Evolutionary conservation across 2,329 filamentous ascomycete species (phyloP), one percentile per base, ranked within the genome.

Genomic region (Cytospora leucostoma): DNA sequence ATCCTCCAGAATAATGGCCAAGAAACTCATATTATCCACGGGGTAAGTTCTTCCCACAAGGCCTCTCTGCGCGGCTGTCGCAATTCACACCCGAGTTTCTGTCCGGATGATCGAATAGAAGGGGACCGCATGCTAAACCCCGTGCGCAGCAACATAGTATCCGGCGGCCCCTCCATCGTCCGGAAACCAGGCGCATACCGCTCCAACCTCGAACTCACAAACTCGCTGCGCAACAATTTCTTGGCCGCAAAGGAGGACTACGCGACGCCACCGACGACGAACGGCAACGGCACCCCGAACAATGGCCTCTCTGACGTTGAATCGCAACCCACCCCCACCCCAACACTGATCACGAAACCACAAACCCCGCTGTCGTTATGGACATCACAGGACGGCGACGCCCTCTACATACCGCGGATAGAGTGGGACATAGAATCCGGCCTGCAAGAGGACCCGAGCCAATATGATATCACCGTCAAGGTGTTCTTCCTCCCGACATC

Each of bases 391-490:
- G 81, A 87, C 53, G 82, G 79, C 49, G 79, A 80, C 56, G 82
- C 82, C 6, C 82, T 94, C 53, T 94, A 90, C 73, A 84, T 97
- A 49, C 94, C 94, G 54, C 84, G 89, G 49, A 86, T 94, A 73
- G 86, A 92, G 74, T 91, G 89, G 81, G 80, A 85, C 13, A 78
- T 84, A 35, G 59, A 61, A 32, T 86, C 86, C 4, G 89, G 90
- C 0, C 80, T 99, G 53, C 82, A 86, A 37, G 95, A 99, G 73
- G 93, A 96, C 69, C 82, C 89, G 33, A 82, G 84, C 64, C 88
- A 93, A 69, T 99, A 99, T 79, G 93, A 97, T 73, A 93, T 97
- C 71, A 97, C 94, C 0, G 89, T 95, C 66, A 99, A 99, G 78
- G 79, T 99, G 27, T 99, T 99, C 80, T 96, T 95, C 76, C 83